Percentiles rank a stretch among this genome's conserved stretches.
These are phyloP conservation scores for Penicillium bovifimosum DNA, from an alignment of 495 filamentous ascomycete genomes.

Conservation along the genomic window DNA sequence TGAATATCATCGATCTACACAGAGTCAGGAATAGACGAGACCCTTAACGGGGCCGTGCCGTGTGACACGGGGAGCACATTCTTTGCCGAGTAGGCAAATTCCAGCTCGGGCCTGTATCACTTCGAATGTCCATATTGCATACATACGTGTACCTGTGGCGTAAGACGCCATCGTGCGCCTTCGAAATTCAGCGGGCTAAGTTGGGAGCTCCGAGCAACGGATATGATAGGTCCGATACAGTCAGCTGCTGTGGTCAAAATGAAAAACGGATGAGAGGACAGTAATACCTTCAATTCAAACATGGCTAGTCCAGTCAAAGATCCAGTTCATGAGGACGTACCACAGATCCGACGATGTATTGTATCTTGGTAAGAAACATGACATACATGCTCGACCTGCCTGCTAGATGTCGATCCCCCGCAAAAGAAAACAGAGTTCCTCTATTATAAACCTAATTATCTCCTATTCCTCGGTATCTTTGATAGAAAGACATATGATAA, in stretches of 20 bases:
- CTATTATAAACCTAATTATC: background rate
- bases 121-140: background rate
- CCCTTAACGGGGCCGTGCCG: background rate
- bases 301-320: background rate
- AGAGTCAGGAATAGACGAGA: background rate
- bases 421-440: background rate
- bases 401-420: background rate
- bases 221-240: background rate
- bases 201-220: background rate
- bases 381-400: too few species aligned
- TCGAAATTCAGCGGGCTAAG: background rate
- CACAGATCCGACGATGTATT: background rate
- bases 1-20: background rate
- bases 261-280: background rate
- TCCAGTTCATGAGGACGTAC: background rate
- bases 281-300: background rate
- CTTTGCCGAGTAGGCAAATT: background rate
- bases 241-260: background rate
- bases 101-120: background rate
- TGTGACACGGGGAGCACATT: background rate
- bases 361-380: too few species aligned
- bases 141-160: background rate
- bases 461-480: background rate
- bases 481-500: conserved; percentile 4
- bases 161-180: background rate